phyloP scores from a whole-genome alignment of 441 rosid genomes.

The Jatropha multifida region DNA sequence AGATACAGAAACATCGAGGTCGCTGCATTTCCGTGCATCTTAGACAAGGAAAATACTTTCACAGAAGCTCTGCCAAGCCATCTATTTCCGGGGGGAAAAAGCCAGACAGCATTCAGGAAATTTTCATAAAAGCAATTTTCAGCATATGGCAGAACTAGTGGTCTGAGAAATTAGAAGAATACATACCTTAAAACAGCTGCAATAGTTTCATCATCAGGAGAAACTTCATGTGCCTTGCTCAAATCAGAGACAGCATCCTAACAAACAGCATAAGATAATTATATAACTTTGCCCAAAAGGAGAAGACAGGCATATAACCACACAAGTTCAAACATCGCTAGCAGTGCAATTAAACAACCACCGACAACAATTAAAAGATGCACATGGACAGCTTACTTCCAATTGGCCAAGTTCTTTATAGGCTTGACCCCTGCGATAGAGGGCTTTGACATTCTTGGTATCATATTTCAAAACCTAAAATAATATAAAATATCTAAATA shows the following conservation, averaged over 20 bases:
- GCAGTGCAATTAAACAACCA: slow-evolving; percentile 20
- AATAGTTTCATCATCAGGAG: slow-evolving; percentile 86
- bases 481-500: slow-evolving; percentile 11
- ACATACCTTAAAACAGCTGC: slow-evolving; percentile 69
- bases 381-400: slow-evolving; percentile 53
- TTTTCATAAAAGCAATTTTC: background rate
- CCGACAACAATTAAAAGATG: background rate
- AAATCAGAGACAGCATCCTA: slow-evolving; percentile 88
- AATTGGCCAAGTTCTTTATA: slow-evolving; percentile 69
- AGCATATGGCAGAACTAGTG: slow-evolving; percentile 4
- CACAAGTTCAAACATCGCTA: slow-evolving; percentile 8
- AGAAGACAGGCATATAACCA: background rate
- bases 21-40: no score
- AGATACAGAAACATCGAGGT: no score
- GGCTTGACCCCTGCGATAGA: slow-evolving; percentile 96
- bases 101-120: background rate
- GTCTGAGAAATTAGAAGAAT: slow-evolving; percentile 12
- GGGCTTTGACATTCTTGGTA: slow-evolving; percentile 80
- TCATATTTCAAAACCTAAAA: slow-evolving; percentile 76
- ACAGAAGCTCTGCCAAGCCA: background rate
- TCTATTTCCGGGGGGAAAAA: background rate
- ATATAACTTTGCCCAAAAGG: slow-evolving; percentile 8
- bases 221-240: slow-evolving; percentile 74
- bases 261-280: slow-evolving; percentile 18
- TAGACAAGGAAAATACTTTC: background rate